Evolutionary conservation across 1,284 basidiomycete genomes (phyloP), one percentile per base, ranked within the genome.

Genomic region (Spongispora temasekensis): DNA sequence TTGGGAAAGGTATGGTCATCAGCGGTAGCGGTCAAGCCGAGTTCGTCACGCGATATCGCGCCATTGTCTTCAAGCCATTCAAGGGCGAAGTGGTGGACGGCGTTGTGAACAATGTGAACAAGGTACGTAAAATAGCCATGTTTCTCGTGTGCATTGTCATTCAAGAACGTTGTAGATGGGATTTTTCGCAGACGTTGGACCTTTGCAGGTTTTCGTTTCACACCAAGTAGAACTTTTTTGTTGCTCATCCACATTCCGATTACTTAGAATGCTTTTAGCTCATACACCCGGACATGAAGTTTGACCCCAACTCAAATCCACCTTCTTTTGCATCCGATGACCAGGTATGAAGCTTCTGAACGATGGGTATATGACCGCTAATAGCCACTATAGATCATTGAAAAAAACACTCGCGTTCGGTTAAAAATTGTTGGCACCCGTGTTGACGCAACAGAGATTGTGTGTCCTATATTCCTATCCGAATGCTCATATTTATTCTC

Each of bases 31-130:
- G 96, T 1, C 93, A 97, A 75, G 96, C 96, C 4, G 93, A 97
- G 77, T 98, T 98, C 76, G 85, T 93, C 65, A 93, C 93, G 32
- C 83, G 89, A 53, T 97, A 96, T 77, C 88, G 92, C 25, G 95
- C 95, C 12, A 94, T 98, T 66, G 95, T 98, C 35, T 96, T 96
- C 84, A 95, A 96, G 77, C 96, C 95, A 34, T 99, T 98, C 85
- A 98, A 98, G 78, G 96, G 96, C 25, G 97, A 99, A 76, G 97
- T 98, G 6, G 93, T 99, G 37, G 97, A 99, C 76, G 97, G 95
- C 1, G 90, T 96, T 9, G 97, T 99, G 28, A 91, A 91, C 67
- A 96, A 94, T 66, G 97, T 99, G 44, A 97, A 93, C 77, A 98
- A 98, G 84, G 94, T 94, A 67, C 68, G 88, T 32, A 27, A 9